Evolutionary conservation across 2,329 filamentous ascomycete species (phyloP), one percentile per base, ranked within the genome.

Genomic region (Colletotrichum agaves): DNA sequence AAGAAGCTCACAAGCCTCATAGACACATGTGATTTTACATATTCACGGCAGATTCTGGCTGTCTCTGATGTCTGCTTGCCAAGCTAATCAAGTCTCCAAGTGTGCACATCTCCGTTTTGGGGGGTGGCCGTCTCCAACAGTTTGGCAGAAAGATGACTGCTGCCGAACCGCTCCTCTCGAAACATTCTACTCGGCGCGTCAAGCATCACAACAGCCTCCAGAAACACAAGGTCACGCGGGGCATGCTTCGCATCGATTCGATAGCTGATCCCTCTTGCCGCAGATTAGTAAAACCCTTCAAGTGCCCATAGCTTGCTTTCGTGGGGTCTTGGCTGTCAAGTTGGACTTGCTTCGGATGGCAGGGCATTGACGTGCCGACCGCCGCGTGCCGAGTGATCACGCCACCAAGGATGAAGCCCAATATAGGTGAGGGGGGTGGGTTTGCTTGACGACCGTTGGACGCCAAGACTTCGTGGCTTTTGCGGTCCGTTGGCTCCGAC

Each of bases 251-350:
- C n/a, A 17, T 5, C 17, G 33, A 47, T 37, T 6, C 27, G 23
- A 35, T 44, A 13, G 50, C 35, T 31, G 44, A 63, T 44, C 27
- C 2, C 13, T 31, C n/a, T 19, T 39, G 27, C 27, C 8, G 37
- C 43, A 50, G 44, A 49, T 19, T 39, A 13, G n/a, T n/a, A 6
- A 27, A 27, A 27, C 3, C 23, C 12, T 37, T 23, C 27, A 10
- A 17, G 12, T 37, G 37, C 52, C 35, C 47, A 47, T 39, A 41
- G 56, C 62, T 55, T 11, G 56, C 62, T 55, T 11, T 31, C 6
- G 17, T 15, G 31, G 10, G 10, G 10, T 43, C 57, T 49, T 53
- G 41, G 44, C 37, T 37, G 17, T n/a, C 27, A 17, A n/a, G 19
- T 21, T 33, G n/a, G 15, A 31, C 52, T 21, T 57, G 47, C 15